Evolutionary conservation across 305 asterid genomes (phyloP), one percentile per base, ranked within the genome.

Genomic region (Rubia occidens): DNA sequence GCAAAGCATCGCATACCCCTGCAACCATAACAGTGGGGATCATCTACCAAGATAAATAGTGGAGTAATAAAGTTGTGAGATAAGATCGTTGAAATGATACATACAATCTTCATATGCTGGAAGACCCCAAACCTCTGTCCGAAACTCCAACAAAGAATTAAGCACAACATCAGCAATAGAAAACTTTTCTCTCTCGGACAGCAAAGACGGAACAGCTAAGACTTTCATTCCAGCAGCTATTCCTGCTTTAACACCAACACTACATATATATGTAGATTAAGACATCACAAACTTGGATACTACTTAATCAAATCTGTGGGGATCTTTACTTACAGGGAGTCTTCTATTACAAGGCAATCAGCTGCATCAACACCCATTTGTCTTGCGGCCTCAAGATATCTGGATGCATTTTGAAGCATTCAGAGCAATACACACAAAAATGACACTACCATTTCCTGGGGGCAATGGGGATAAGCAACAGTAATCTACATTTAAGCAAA

Each of bases 221-320:
- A 93, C 98, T 68, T 83, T 83, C 98, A 87, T 93, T 77, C 87
- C 82, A 62, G 98, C 96, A 71, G 98, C 95, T 78, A 85, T 90
- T 74, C 91, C 97, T 58, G 97, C 98, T 85, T 77, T 88, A 29
- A 93, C 90, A n/a, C 98, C 97, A 0, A 87, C 86, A 20, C 98
- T 93, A 32, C 62, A 72, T 64, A 37, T 37, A 65, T 74, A 70
- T 67, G 66, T 73, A 15, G 1, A 39, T 40, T n/a, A 39, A 40
- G 53, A 18, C 32, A 40, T 39, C 9, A 53, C 59, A 53, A 64
- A 17, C 0, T 21, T 13, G 66, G 11, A 40, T 66, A 43, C 62
- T 58, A 58, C 24, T 42, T 18, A 53, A 13, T 32, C 21, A 44
- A 13, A 37, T 10, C 29, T 9, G 20, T 26, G 72, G 9, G 61